phyloP scores from a whole-genome alignment of 2,329 filamentous ascomycete species.

The Didymosphaeria variabile region DNA sequence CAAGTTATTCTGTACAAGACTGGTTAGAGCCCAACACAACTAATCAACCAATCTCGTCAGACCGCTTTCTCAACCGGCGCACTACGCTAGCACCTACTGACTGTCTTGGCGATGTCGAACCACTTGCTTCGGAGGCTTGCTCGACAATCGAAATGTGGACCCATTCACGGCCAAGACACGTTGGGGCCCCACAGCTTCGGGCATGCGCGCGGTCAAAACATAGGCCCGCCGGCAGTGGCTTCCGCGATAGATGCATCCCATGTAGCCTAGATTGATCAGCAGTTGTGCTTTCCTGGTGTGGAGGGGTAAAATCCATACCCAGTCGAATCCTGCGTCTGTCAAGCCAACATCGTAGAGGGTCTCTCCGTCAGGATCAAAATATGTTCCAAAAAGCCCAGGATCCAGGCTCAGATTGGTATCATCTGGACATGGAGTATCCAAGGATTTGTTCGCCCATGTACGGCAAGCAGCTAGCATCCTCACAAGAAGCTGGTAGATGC shows the following conservation, averaged over 20 bases:
- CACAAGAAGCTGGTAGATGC: background rate
- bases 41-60: no score
- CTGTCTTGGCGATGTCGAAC: no score
- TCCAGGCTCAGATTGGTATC: background rate
- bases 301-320: background rate
- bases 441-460: background rate
- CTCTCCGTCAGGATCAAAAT: background rate
- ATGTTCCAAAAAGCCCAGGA: background rate
- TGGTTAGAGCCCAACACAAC: background rate
- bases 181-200: background rate
- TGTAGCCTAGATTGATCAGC: background rate
- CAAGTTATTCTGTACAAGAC: background rate
- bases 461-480: background rate
- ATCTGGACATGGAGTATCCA: no score
- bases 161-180: background rate
- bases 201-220: background rate
- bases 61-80: no score
- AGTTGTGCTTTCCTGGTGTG: background rate
- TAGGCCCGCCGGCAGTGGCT: background rate
- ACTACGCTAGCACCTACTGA: no score
- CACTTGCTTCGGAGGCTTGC: background rate
- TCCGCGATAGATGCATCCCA: conserved; percentile 4
- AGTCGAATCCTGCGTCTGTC: background rate
- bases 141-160: background rate
- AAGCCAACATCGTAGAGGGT: background rate